Conservation (phyloP, 2,329 filamentous ascomycete species). For the Aureobasidium subglaciale region DNA sequence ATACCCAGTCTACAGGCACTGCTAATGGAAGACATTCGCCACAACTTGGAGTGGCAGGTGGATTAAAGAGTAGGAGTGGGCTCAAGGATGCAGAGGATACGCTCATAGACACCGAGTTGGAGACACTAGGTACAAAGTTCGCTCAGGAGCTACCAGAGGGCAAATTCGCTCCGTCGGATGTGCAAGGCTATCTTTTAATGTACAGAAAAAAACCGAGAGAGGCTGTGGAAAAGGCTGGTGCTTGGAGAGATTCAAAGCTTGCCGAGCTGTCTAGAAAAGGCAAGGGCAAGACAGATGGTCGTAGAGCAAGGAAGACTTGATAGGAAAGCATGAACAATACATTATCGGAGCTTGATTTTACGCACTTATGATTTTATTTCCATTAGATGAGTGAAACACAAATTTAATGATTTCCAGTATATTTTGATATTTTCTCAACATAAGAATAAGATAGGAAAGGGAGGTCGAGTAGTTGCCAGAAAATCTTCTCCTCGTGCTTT, state of each 20-base stretch:
- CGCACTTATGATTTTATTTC: too few species aligned
- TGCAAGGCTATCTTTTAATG: conserved; percentile 47
- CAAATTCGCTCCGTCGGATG: conserved; percentile 45
- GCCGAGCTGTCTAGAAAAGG: background rate
- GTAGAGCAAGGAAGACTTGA: background rate
- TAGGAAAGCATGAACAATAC: background rate
- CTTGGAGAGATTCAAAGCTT: conserved; percentile 27
- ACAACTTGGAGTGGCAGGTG: background rate
- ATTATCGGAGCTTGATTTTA: too few species aligned
- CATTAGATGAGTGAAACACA: too few species aligned
- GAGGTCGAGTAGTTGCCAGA: too few species aligned
- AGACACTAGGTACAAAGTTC: conserved; percentile 39
- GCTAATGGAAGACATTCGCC: too few species aligned
- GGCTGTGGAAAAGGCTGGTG: conserved; percentile 37
- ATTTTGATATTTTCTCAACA: too few species aligned
- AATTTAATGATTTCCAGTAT: too few species aligned
- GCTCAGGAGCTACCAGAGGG: conserved; percentile 39
- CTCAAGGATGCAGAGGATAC: background rate
- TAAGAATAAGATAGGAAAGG: too few species aligned
- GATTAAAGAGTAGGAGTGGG: background rate
- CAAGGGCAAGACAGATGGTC: background rate
- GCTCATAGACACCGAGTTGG: conserved; percentile 23
- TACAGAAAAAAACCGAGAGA: conserved; percentile 42
- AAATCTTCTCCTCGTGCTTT: too few species aligned
- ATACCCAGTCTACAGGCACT: conserved; percentile 4